These are phyloP conservation scores for Pseudogymnoascus sp. DNA, from an alignment of 2,329 filamentous ascomycete species.

Conservation along the genomic window DNA sequence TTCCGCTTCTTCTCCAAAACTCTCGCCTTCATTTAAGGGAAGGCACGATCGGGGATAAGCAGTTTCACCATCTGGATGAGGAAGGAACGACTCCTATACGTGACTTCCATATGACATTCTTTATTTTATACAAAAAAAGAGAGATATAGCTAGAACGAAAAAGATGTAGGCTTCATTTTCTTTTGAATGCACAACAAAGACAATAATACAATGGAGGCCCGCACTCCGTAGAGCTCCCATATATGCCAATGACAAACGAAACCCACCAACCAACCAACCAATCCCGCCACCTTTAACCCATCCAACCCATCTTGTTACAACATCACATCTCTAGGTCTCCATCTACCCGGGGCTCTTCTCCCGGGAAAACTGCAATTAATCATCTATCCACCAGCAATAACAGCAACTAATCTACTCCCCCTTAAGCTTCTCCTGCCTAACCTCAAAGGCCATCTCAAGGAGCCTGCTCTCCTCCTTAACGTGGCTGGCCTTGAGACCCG, in stretches of 20 bases:
- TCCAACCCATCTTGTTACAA: conserved; percentile 2
- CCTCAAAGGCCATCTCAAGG: conserved; percentile 56
- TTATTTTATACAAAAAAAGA: neutral
- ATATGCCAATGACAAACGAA: conserved; percentile 2
- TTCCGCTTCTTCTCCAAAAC: neutral
- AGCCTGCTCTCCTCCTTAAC: conserved; percentile 88
- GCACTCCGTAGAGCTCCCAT: conserved; percentile 3
- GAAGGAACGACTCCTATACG: neutral
- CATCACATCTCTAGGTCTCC: neutral
- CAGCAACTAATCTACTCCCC: conserved; percentile 33
- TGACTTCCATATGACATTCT: neutral
- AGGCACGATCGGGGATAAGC: neutral
- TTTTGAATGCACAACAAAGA: neutral
- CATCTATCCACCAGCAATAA: neutral
- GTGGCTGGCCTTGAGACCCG: conserved; percentile 81
- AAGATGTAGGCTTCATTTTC: conserved; percentile 3
- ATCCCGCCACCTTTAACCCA: neutral
- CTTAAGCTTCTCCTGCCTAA: conserved; percentile 63
- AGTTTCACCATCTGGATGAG: neutral
- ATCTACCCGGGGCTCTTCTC: neutral
- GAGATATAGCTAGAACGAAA: neutral
- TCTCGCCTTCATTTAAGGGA: neutral
- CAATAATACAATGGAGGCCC: conserved; percentile 5
- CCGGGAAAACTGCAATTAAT: neutral
- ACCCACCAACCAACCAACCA: neutral